Evolutionary conservation across 805 yeast genomes (phyloP), one percentile per base, ranked within the genome.

Genomic region (Saturnispora mendoncae): DNA sequence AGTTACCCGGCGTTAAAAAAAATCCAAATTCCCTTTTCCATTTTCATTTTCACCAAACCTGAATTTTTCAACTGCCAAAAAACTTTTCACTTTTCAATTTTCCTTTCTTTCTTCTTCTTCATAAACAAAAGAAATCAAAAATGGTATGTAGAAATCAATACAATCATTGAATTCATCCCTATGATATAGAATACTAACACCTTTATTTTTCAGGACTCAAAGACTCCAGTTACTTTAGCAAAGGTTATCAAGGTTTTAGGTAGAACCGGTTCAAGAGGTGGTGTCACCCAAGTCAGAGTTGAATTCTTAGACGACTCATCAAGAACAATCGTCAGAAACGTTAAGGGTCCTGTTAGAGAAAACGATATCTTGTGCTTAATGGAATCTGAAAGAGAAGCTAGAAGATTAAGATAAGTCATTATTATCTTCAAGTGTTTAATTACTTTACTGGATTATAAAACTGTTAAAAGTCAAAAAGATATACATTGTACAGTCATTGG

Each of bases 201-300:
- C n/a, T 29, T 29, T 14, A 9, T 44, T 15, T 34, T 42, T 36
- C 38, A 66, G 78, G 78, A 72, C 62, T 66, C 76, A 54, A 75
- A 80, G 73, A 79, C 85, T 72, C 95, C 95, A 69, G 97, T 90
- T 66, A 92, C 95, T 78, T 85, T 90, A 74, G 98, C 97, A 70
- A 90, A 90, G 80, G 98, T 90, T 68, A 86, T 86, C 75, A 92
- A 90, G 79, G 97, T 90, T 71, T 80, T 90, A 74, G 97, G 97
- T 72, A 90, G 98, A 77, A 90, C 98, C 82, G 98, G 98, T 71
- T 90, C 98, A 71, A 90, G 97, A 78, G 97, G 97, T 84, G 96
- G 96, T 79, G 95, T 85, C 72, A 85, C 95, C 74, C 95, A 85
- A 74, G 95, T 86, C 73, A 85, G 95, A 73, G 95, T 85, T 66